These are phyloP conservation scores for Solanum megistacrolobum DNA, from an alignment of 257 asterid genomes.

Conservation along the genomic window DNA sequence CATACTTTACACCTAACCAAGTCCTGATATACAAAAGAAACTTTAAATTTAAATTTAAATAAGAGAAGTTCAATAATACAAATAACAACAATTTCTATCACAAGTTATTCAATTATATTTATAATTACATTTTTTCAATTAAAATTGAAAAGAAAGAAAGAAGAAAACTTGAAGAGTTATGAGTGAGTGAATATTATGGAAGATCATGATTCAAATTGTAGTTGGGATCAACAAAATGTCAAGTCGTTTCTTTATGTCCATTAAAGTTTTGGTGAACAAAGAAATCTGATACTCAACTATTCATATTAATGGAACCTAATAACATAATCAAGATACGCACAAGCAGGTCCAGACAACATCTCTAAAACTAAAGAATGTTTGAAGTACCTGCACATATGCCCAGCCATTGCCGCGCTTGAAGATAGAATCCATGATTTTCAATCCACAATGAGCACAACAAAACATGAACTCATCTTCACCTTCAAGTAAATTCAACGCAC, in stretches of 20 bases:
- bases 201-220: too few relatives aligned
- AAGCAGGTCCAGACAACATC: background rate
- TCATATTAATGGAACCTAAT: background rate
- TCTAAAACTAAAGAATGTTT: background rate
- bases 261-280: background rate
- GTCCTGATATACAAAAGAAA: too few relatives aligned
- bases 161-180: background rate
- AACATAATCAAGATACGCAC: background rate
- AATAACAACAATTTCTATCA: background rate
- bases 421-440: constrained; percentile 73
- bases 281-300: background rate
- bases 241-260: background rate
- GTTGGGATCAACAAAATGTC: too few relatives aligned
- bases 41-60: too few relatives aligned
- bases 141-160: background rate
- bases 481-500: constrained; percentile 81
- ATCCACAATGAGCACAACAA: constrained; percentile 93
- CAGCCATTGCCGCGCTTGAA: constrained; percentile 87
- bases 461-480: constrained; percentile 99
- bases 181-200: background rate
- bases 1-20: too few relatives aligned
- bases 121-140: background rate
- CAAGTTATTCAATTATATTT: background rate
- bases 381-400: constrained; percentile 89
- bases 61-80: too few relatives aligned